These are phyloP conservation scores for Leccinum longicurvipes DNA, from an alignment of 768 basidiomycete species.

Conservation along the genomic window DNA sequence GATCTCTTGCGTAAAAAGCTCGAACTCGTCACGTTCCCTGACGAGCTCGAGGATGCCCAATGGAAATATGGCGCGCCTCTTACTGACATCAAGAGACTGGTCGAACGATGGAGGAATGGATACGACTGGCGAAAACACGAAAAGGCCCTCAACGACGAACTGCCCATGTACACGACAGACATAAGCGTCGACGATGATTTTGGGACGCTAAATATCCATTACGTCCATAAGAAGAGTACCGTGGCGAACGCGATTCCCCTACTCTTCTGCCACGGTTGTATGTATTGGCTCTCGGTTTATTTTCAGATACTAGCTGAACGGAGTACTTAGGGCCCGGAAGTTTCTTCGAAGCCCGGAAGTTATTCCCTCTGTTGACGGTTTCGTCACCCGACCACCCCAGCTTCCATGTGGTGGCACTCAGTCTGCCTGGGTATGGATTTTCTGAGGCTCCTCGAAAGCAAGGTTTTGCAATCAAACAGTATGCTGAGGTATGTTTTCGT, in stretches of 20 bases:
- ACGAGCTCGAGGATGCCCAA: slow-evolving; percentile 50
- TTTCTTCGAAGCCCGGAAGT: slow-evolving; percentile 46
- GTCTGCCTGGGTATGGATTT: slow-evolving; percentile 62
- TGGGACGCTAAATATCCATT: slow-evolving; percentile 52
- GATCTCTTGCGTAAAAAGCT: slow-evolving; percentile 44
- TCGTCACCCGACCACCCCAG: slow-evolving; percentile 43
- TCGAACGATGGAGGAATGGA: slow-evolving; percentile 47
- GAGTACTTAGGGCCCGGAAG: slow-evolving; percentile 51
- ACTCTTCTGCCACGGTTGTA: slow-evolving; percentile 61
- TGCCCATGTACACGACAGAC: slow-evolving; percentile 55
- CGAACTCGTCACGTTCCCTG: slow-evolving; percentile 46
- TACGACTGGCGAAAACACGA: slow-evolving; percentile 59
- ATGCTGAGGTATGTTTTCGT: slow-evolving; percentile 44
- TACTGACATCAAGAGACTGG: slow-evolving; percentile 45
- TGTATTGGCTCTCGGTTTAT: slow-evolving; percentile 6
- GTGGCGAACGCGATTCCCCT: slow-evolving; percentile 50
- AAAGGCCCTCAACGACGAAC: slow-evolving; percentile 43
- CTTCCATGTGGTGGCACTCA: slow-evolving; percentile 60
- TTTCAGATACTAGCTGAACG: not conserved
- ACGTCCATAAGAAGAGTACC: slow-evolving; percentile 51
- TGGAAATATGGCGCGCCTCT: slow-evolving; percentile 54
- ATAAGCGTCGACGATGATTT: slow-evolving; percentile 46
- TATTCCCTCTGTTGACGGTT: slow-evolving; percentile 50
- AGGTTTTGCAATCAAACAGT: slow-evolving; percentile 49
- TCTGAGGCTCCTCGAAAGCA: slow-evolving; percentile 53